phyloP scores from a whole-genome alignment of 805 yeast genomes.

The Suhomyces sp. region DNA sequence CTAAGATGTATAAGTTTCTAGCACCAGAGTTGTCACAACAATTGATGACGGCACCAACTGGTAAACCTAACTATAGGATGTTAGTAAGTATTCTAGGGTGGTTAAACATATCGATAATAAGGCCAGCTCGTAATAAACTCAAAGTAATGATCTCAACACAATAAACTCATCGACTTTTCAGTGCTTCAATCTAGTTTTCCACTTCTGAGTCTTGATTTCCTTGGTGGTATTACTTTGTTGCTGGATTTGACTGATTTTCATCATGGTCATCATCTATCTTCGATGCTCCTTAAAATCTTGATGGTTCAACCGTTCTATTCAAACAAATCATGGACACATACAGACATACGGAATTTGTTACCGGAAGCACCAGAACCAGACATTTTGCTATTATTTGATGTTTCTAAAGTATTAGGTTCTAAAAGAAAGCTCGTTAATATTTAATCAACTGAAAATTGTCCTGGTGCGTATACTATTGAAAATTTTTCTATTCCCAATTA shows the following conservation, averaged over 20 bases:
- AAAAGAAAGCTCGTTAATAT: constrained; percentile 11
- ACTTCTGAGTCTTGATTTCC: neutral
- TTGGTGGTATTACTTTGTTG: neutral
- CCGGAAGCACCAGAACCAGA: constrained; percentile 97
- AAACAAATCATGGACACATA: constrained; percentile 47
- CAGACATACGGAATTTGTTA: constrained; percentile 99
- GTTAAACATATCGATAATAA: neutral
- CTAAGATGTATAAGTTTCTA: constrained; percentile 96
- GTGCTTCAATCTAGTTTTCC: neutral
- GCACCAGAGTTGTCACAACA: constrained; percentile 99
- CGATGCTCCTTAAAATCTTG: neutral
- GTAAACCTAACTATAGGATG: constrained; percentile 84
- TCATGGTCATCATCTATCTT: neutral
- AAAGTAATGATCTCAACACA: neutral
- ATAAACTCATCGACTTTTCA: neutral
- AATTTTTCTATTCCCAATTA: neutral
- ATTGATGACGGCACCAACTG: constrained; percentile 99
- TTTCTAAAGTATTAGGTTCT: constrained; percentile 13
- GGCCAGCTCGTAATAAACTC: neutral
- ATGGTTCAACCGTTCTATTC: neutral
- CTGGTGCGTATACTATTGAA: constrained; percentile 1
- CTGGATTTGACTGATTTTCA: neutral
- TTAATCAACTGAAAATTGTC: neutral
- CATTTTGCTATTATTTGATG: constrained; percentile 48
- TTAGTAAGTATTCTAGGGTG: constrained; percentile 19